A percentile compares a stretch with the other conserved stretches of the same genome.
These are phyloP conservation scores for Lenzites betulinus DNA, from an alignment of 768 basidiomycete genomes.

Conservation along the genomic window DNA sequence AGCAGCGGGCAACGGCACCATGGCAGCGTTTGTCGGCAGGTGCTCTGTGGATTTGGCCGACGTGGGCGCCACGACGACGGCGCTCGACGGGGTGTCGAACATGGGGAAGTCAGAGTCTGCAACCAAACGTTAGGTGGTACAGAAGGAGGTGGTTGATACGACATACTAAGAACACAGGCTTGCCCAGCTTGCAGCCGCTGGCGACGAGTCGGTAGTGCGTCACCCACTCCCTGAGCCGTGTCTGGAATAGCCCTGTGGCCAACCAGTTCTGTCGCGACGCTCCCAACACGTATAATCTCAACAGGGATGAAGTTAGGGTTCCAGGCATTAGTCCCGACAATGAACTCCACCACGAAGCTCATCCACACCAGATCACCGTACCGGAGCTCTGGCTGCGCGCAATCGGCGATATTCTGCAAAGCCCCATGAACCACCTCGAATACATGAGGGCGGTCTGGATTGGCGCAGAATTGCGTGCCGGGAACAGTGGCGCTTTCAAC, in stretches of 20 bases:
- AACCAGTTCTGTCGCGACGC: background rate
- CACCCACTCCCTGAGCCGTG: too few relatives aligned
- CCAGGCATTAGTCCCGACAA: background rate
- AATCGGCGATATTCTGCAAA: background rate
- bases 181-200: too few relatives aligned
- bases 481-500: background rate
- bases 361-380: background rate
- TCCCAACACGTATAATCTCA: background rate
- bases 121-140: too few relatives aligned
- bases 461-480: background rate
- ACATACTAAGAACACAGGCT: too few relatives aligned
- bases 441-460: background rate
- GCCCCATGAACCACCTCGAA: background rate
- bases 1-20: too few relatives aligned
- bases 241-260: background rate
- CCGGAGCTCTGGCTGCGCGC: background rate
- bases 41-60: too few relatives aligned
- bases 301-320: background rate
- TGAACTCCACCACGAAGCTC: background rate
- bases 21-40: too few relatives aligned
- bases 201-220: too few relatives aligned
- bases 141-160: too few relatives aligned
- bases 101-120: too few relatives aligned
- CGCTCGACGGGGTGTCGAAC: too few relatives aligned
- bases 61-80: too few relatives aligned